Conservation (phyloP, 2,329 filamentous ascomycete species). For the Sporothrix globosa region DNA sequence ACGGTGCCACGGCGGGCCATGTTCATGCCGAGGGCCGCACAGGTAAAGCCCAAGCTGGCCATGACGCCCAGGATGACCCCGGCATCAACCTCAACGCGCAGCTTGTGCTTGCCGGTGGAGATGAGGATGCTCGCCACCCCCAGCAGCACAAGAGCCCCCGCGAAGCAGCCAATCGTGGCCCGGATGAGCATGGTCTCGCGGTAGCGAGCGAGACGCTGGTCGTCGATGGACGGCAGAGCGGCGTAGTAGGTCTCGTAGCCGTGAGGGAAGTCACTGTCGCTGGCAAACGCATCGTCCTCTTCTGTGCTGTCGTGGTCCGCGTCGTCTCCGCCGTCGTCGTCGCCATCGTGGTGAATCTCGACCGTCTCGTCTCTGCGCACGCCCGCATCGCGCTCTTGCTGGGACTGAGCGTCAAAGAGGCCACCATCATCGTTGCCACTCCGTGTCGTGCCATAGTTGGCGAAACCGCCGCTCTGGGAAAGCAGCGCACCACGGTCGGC, state of each 20-base stretch:
- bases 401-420: conserved; percentile 9
- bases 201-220: conserved; percentile 55
- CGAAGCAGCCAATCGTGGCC: conserved; percentile 58
- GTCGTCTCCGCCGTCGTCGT: conserved; percentile 33
- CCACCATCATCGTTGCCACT: neutral
- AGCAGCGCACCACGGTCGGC: conserved; percentile 42
- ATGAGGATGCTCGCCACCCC: conserved; percentile 67
- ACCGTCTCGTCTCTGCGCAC: neutral
- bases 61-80: conserved; percentile 72
- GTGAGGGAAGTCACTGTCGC: conserved; percentile 51
- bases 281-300: conserved; percentile 44
- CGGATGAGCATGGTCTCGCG: conserved; percentile 61
- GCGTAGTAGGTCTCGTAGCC: conserved; percentile 61
- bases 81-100: conserved; percentile 71
- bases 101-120: conserved; percentile 67
- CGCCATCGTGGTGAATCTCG: conserved; percentile 16
- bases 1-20: conserved; percentile 55
- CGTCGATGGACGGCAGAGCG: conserved; percentile 54
- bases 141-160: conserved; percentile 65
- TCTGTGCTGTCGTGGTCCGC: conserved; percentile 48
- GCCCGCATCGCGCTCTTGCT: neutral
- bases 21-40: conserved; percentile 62
- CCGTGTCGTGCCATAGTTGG: conserved; percentile 35
- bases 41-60: conserved; percentile 65
- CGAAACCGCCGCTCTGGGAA: conserved; percentile 29